Evolutionary conservation across 805 yeast genomes (phyloP).

Genomic region (Brettanomyces anomalus): DNA sequence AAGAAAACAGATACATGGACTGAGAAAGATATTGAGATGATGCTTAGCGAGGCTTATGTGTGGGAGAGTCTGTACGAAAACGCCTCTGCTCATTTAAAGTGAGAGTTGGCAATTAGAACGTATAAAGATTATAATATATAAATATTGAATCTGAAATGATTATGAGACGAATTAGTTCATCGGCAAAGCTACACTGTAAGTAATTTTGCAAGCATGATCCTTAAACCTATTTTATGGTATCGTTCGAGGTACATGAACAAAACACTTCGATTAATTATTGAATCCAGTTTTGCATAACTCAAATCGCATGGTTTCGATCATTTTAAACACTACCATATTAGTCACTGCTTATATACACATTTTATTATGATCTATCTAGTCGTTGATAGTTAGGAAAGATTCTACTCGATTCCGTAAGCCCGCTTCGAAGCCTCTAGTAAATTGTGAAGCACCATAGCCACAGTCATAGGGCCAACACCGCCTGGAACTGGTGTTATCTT

Average conservation of each 20-base stretch:
- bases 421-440: constrained; percentile 65
- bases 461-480: constrained; percentile 99
- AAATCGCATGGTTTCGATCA: too few species aligned
- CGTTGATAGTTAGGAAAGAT: not conserved
- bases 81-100: constrained; percentile 76
- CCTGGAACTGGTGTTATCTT: constrained; percentile 96
- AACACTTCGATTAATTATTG: too few species aligned
- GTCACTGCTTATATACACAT: not conserved
- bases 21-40: constrained; percentile 82
- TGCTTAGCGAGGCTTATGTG: constrained; percentile 90
- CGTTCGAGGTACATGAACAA: too few species aligned
- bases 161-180: too few species aligned
- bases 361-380: not conserved
- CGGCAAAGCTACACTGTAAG: too few species aligned
- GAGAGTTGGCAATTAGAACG: not conserved
- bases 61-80: constrained; percentile 92
- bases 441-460: constrained; percentile 86
- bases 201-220: too few species aligned
- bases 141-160: too few species aligned
- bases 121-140: too few species aligned
- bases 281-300: too few species aligned
- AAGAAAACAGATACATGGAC: constrained; percentile 76
- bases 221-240: too few species aligned
- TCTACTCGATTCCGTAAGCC: constrained; percentile 10
- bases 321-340: too few species aligned